phyloP scores from a whole-genome alignment of 371 early-diverging fungal genomes.

The Actinomucor elegans region DNA sequence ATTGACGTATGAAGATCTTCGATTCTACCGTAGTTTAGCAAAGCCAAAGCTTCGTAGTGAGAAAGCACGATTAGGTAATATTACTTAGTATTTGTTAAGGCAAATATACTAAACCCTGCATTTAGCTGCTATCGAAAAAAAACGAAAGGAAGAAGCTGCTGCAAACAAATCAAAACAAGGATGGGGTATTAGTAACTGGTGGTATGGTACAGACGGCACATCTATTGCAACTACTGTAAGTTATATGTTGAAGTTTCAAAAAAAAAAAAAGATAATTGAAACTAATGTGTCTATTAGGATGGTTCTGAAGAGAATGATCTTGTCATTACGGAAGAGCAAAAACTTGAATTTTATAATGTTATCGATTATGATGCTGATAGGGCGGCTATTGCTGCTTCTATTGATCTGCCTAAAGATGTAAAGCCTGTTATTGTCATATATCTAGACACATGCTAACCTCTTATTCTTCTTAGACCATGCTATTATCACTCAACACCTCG shows the following conservation, averaged over 20 bases:
- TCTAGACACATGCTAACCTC: background rate
- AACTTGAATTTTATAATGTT: conserved; percentile 87
- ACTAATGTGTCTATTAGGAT: background rate
- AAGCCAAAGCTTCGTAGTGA: conserved; percentile 72
- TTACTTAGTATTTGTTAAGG: background rate
- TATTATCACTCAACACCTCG: conserved; percentile 65
- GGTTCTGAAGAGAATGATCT: conserved; percentile 32
- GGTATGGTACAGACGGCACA: conserved; percentile 43
- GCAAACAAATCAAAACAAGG: conserved; percentile 34
- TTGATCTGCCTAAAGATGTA: conserved; percentile 82
- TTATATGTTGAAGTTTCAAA: background rate
- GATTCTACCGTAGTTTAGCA: conserved; percentile 87
- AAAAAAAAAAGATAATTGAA: background rate
- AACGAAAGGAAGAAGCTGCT: conserved; percentile 28
- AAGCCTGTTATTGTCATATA: background rate
- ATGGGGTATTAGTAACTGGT: conserved; percentile 67
- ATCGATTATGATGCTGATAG: conserved; percentile 92
- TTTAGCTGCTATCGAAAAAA: conserved; percentile 38
- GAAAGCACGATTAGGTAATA: conserved; percentile 65
- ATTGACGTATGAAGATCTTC: conserved; percentile 86
- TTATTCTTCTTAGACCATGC: conserved; percentile 50
- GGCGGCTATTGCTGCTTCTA: conserved; percentile 56
- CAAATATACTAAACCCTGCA: no score
- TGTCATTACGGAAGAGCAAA: conserved; percentile 73
- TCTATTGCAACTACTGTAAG: conserved; percentile 2